A percentile compares a stretch with the other conserved stretches of the same genome.
Conservation (phyloP, 1,284 basidiomycete species). For the Rhodotorula sp. region DNA sequence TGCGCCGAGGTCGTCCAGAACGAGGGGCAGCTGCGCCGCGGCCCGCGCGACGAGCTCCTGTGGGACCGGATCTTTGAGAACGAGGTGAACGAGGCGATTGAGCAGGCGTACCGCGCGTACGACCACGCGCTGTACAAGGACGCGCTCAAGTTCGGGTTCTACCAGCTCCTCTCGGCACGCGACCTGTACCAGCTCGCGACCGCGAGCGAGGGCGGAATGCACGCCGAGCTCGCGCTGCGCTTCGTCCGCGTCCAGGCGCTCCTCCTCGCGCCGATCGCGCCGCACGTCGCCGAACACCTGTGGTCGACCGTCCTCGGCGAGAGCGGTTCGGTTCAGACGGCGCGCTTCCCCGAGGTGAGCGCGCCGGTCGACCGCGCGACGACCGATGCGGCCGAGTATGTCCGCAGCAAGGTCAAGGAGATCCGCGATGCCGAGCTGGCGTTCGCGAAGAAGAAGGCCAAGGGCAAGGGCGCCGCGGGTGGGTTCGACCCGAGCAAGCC, state of each 20-base stretch:
- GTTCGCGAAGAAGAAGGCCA: constrained; percentile 66
- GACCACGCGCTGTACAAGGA: constrained; percentile 92
- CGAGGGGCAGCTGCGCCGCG: constrained; percentile 62
- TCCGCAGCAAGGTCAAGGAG: constrained; percentile 79
- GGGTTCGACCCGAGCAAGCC: constrained; percentile 76
- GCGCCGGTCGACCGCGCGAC: constrained; percentile 52
- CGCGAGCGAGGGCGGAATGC: constrained; percentile 78
- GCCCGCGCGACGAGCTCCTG: constrained; percentile 58
- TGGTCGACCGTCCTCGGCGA: constrained; percentile 73
- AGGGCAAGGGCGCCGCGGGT: constrained; percentile 58
- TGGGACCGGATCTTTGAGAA: constrained; percentile 85
- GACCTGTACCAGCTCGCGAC: constrained; percentile 96
- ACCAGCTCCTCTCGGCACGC: constrained; percentile 86
- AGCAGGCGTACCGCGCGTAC: constrained; percentile 75
- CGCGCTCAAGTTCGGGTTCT: constrained; percentile 92
- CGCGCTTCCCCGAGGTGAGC: constrained; percentile 70
- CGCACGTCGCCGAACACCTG: constrained; percentile 93
- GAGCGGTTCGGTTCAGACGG: constrained; percentile 74
- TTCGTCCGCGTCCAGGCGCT: constrained; percentile 83
- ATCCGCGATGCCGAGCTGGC: constrained; percentile 85
- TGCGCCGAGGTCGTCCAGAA: constrained; percentile 59
- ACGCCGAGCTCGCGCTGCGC: constrained; percentile 69
- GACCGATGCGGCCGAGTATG: constrained; percentile 77
- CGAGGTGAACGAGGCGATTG: constrained; percentile 84
- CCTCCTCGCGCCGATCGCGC: constrained; percentile 83